Base-by-base conservation (phyloP, 768 basidiomycete species). In the Boletus rubropictus region DNA sequence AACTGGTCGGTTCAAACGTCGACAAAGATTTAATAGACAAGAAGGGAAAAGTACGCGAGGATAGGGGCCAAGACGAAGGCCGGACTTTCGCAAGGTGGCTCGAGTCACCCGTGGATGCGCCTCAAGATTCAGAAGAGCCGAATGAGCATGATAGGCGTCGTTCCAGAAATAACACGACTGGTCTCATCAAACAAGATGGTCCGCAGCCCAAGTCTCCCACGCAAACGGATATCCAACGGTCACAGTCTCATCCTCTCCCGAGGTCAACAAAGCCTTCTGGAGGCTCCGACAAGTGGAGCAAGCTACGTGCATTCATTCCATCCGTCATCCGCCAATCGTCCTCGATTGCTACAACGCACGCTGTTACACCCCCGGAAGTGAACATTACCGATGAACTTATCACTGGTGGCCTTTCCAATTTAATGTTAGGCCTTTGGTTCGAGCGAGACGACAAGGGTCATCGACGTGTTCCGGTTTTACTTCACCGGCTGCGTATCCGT, bases 381-480 rank as follows among this genome's bases (percentile, higher is more conserved):
- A 86, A 86, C 57, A 84, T 91, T 42, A 86, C 79, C 5, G 87
- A 91, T 53, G 89, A 91, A 55, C 79, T 91, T 37, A 84, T 89
- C 12, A 76, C 81, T 3, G 86, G 89, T 5, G 86, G 88, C 15
- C 77, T 94, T 6, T 85, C 87, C 1, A 77, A 82, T 14, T 70
- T 91, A 27, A 84, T 93, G 77, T 65, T 90, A 31, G 77, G 81
- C 24, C 73, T 94, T 54, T 89, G 87, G 82, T 82, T 92, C 51
- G 89, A 93, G 57, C 81, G 82, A 25, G 92, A 93, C 61, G 90
- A 94, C 67, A 84, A 82, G 55, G 81, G 72, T n/a, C 79, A 84
- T 46, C 73, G 89, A n/a, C 80, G 91, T 18, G 72, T 90, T n/a
- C 86, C 88, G 6, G 66, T 83, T 25, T 71, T 92, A 39, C 73